These are phyloP conservation scores for Bruguiera gymnorhiza DNA, from an alignment of 345 rosid genomes.

Conservation along the genomic window DNA sequence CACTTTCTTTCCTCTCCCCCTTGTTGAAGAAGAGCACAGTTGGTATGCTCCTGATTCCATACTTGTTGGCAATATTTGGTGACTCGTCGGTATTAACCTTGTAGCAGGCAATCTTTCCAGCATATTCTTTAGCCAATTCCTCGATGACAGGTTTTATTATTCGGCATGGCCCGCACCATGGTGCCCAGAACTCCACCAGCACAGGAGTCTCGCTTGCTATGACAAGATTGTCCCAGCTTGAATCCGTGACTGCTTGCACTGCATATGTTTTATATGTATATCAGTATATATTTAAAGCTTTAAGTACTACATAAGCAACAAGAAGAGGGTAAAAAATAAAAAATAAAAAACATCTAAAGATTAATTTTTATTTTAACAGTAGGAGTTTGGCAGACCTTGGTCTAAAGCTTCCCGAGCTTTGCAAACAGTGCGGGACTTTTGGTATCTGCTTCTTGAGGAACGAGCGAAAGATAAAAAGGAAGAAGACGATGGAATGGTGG, in stretches of 20 bases:
- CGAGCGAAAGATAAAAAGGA: slow-evolving; percentile 20
- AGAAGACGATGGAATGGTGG: slow-evolving; percentile 24
- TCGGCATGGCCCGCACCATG: slow-evolving; percentile 82
- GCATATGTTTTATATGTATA: slow-evolving; percentile 13
- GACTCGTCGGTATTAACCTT: slow-evolving; percentile 70
- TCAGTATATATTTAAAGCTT: neutral
- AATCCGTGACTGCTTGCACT: slow-evolving; percentile 55
- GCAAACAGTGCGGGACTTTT: slow-evolving; percentile 43
- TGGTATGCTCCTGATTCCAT: slow-evolving; percentile 72
- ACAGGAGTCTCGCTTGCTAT: slow-evolving; percentile 41
- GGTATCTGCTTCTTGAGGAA: slow-evolving; percentile 18
- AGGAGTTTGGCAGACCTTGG: slow-evolving; percentile 33
- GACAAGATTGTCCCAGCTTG: slow-evolving; percentile 49
- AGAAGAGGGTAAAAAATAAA: too few relatives aligned
- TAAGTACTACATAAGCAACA: too few relatives aligned
- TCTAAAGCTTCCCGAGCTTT: slow-evolving; percentile 57
- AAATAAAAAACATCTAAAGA: neutral
- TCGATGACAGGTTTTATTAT: slow-evolving; percentile 63
- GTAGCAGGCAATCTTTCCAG: slow-evolving; percentile 55
- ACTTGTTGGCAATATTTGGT: slow-evolving; percentile 55
- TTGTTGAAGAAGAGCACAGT: slow-evolving; percentile 62
- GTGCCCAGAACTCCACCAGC: slow-evolving; percentile 80
- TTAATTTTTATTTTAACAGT: neutral
- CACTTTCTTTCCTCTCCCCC: slow-evolving; percentile 73
- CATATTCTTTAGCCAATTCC: slow-evolving; percentile 63